These are phyloP conservation scores for Kodamaea hsintzibuensis DNA, from an alignment of 805 yeast genomes.

Conservation along the genomic window DNA sequence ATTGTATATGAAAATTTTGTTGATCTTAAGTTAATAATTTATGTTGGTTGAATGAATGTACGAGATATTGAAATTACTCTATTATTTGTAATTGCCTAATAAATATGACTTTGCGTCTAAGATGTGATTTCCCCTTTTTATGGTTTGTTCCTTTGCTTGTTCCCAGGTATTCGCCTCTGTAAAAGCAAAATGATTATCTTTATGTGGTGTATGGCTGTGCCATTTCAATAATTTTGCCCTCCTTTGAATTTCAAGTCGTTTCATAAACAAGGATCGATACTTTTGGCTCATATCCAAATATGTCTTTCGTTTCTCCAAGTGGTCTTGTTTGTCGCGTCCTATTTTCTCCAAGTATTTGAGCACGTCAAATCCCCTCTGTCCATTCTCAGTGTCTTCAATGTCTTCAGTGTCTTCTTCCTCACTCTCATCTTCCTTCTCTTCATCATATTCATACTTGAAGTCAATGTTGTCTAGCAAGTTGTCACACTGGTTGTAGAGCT, in stretches of 20 bases:
- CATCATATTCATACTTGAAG: conserved; percentile 27
- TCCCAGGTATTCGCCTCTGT: neutral
- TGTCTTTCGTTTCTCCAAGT: conserved; percentile 1
- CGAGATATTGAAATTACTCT: neutral
- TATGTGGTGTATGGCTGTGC: conserved; percentile 3
- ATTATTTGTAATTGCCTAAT: conserved; percentile 9
- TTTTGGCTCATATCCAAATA: conserved; percentile 5
- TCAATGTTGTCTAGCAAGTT: conserved; percentile 23
- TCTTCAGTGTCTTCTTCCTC: conserved; percentile 8
- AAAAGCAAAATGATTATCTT: neutral
- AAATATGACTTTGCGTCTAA: conserved; percentile 15
- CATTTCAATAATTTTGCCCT: conserved; percentile 9
- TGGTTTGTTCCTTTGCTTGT: conserved; percentile 10
- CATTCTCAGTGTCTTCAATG: conserved; percentile 11
- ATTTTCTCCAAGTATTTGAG: neutral
- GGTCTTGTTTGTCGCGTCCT: neutral
- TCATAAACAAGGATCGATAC: conserved; percentile 9
- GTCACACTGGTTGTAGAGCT: conserved; percentile 26
- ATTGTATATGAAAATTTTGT: neutral
- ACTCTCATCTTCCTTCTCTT: conserved; percentile 4
- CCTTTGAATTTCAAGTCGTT: conserved; percentile 12
- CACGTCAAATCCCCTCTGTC: conserved; percentile 7
- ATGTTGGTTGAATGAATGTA: neutral
- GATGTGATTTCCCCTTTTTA: conserved; percentile 14
- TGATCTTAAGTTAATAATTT: neutral